Conservation (phyloP, 306 rosid species). For the Quercus robur region DNA sequence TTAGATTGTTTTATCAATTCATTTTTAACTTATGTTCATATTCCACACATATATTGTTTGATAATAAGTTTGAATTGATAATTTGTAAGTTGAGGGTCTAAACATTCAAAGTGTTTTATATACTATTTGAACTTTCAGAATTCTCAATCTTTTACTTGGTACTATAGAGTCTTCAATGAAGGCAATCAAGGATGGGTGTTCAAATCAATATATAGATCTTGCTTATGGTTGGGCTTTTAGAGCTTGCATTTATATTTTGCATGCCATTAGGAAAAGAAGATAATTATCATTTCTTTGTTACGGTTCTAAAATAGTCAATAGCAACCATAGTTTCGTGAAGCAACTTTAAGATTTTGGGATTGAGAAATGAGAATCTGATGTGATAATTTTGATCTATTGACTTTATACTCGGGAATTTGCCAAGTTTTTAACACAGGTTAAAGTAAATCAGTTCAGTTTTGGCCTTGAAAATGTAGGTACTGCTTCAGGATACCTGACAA, state of each 20-base stretch:
- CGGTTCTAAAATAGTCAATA: neutral
- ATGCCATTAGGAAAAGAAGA: neutral
- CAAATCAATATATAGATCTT: neutral
- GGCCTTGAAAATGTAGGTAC: slow-evolving; percentile 50
- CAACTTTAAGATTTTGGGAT: neutral
- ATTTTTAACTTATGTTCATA: too few relatives aligned
- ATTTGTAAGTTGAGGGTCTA: too few relatives aligned
- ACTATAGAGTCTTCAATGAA: too few relatives aligned
- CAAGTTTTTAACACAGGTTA: neutral
- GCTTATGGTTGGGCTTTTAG: neutral
- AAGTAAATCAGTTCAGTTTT: slow-evolving; percentile 2
- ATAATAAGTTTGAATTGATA: too few relatives aligned
- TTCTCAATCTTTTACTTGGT: too few relatives aligned
- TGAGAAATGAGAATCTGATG: neutral
- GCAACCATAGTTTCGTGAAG: neutral
- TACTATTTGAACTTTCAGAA: too few relatives aligned
- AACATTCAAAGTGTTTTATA: too few relatives aligned
- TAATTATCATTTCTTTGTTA: neutral
- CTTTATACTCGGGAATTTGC: neutral
- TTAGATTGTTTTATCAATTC: too few relatives aligned
- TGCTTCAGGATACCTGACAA: slow-evolving; percentile 67
- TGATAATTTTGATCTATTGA: neutral
- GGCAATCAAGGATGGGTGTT: neutral
- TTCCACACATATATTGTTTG: too few relatives aligned
- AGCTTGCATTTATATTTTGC: neutral